Conservation (phyloP, 345 rosid genomes). For the Populus pruinosa region DNA sequence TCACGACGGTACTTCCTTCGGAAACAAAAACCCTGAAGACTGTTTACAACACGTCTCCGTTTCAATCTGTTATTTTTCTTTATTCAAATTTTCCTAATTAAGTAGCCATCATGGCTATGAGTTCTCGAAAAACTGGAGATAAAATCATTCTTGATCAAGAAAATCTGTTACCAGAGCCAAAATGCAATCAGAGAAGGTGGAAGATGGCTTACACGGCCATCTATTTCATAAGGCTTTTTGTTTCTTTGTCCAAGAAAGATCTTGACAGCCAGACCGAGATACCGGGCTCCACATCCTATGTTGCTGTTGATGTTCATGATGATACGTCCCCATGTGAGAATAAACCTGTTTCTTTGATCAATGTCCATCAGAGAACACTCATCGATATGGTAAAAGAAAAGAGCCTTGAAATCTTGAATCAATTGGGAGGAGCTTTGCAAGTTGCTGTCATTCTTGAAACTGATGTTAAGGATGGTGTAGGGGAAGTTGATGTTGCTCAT, state of each 20-base stretch:
- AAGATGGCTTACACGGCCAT: conserved; percentile 23
- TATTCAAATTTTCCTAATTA: background rate
- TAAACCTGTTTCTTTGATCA: background rate
- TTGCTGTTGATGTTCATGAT: conserved; percentile 14
- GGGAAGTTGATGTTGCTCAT: background rate
- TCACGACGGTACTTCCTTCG: too few relatives aligned
- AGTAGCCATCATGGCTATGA: background rate
- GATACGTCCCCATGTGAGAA: background rate
- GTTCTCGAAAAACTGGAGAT: background rate
- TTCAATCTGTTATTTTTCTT: too few relatives aligned
- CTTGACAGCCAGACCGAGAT: conserved; percentile 7
- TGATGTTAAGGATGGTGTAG: conserved; percentile 4
- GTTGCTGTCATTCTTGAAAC: conserved; percentile 5
- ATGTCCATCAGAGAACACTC: conserved; percentile 3
- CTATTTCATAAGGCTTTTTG: conserved; percentile 29
- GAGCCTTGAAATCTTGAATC: conserved; percentile 2
- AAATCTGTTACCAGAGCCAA: background rate
- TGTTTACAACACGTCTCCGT: too few relatives aligned
- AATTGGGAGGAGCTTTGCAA: conserved; percentile 8
- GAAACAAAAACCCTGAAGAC: too few relatives aligned
- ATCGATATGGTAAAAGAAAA: conserved; percentile 9
- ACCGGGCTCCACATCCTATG: conserved; percentile 19
- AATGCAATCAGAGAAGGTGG: conserved; percentile 14
- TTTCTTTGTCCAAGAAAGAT: conserved; percentile 26
- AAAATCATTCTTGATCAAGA: conserved; percentile 3